These are phyloP conservation scores for Fusarium coffeatum DNA, from an alignment of 2,329 filamentous ascomycete genomes.

Conservation along the genomic window DNA sequence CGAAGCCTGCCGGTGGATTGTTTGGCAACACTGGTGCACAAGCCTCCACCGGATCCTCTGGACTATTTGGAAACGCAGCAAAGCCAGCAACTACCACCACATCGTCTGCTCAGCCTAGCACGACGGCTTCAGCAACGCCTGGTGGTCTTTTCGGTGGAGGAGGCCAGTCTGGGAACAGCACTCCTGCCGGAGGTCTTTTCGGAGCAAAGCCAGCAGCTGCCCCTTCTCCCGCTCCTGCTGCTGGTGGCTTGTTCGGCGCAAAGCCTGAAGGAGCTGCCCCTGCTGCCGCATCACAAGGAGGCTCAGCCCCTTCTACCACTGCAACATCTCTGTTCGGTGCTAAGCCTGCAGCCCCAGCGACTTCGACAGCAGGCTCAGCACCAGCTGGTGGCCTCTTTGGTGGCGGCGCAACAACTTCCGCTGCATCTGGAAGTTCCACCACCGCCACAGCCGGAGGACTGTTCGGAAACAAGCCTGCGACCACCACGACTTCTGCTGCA, in stretches of 20 bases:
- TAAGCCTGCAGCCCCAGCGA: conserved; percentile 54
- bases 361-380: conserved; percentile 49
- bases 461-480: conserved; percentile 50
- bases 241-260: conserved; percentile 43
- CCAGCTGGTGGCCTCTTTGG: conserved; percentile 54
- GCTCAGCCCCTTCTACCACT: conserved; percentile 38
- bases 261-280: conserved; percentile 43
- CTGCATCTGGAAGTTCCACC: conserved; percentile 47
- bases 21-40: conserved; percentile 42
- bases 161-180: conserved; percentile 47
- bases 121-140: conserved; percentile 35
- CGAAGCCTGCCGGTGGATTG: conserved; percentile 45
- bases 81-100: conserved; percentile 45
- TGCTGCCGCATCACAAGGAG: conserved; percentile 27
- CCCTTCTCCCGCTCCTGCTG: conserved; percentile 39
- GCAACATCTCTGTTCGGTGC: conserved; percentile 54
- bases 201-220: conserved; percentile 47
- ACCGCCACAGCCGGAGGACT: conserved; percentile 48
- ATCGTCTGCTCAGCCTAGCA: conserved; percentile 29
- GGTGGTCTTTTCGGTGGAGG: conserved; percentile 51
- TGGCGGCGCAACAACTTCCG: conserved; percentile 44
- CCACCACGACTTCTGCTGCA: conserved; percentile 46
- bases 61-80: conserved; percentile 47
- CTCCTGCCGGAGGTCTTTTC: conserved; percentile 51
- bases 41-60: conserved; percentile 36